A percentile compares a stretch with the other conserved stretches of the same genome.
phyloP scores from a whole-genome alignment of 106 monocot species.

The Vanilla planifolia region DNA sequence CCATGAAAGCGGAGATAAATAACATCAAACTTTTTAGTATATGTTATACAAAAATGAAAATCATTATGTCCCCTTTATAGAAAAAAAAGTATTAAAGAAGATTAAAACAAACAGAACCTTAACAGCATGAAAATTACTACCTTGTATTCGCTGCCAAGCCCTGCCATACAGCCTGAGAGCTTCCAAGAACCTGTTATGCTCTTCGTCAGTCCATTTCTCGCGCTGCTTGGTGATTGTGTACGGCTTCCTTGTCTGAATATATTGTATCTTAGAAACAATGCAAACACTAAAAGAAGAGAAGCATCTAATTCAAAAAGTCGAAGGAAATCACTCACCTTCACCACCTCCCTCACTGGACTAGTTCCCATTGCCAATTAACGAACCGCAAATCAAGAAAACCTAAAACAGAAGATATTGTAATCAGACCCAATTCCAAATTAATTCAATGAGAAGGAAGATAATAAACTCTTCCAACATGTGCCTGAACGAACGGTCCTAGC shows the following conservation, averaged over 20 bases:
- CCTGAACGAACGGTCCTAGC: conserved; percentile 22
- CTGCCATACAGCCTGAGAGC: conserved; percentile 42
- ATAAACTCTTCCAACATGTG: conserved; percentile 29
- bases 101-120: too few species aligned
- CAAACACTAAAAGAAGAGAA: background rate
- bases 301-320: background rate
- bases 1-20: too few species aligned
- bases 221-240: conserved; percentile 60
- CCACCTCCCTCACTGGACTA: conserved; percentile 44
- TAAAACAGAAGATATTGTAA: background rate
- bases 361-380: conserved; percentile 28
- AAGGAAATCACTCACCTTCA: conserved; percentile 34
- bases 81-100: too few species aligned
- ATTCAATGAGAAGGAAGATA: background rate
- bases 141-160: conserved; percentile 52
- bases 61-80: too few species aligned
- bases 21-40: too few species aligned
- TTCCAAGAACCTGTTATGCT: conserved; percentile 41
- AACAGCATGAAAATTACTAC: conserved; percentile 7
- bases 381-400: conserved; percentile 5
- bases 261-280: background rate
- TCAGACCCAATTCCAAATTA: background rate
- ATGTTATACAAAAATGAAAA: too few species aligned
- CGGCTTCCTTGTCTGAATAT: conserved; percentile 37
- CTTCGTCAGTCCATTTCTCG: conserved; percentile 53